These are phyloP conservation scores for Magnaporthiopsis poae DNA, from an alignment of 2,329 filamentous ascomycete genomes.

Conservation along the genomic window DNA sequence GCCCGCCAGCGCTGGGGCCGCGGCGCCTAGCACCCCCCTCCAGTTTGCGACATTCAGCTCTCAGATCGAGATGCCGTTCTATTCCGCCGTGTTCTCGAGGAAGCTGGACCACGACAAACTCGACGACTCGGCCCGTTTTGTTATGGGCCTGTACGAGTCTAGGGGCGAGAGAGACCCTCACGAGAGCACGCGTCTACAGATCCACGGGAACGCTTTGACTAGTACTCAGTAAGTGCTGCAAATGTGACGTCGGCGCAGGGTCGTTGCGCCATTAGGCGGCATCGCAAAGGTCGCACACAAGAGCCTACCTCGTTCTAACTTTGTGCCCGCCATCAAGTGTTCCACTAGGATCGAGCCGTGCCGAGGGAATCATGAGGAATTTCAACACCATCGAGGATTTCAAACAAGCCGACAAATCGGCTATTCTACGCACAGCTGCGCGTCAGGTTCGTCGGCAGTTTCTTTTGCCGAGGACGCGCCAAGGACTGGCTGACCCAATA, in stretches of 20 bases:
- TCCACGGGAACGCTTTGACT: conserved; percentile 76
- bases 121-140: conserved; percentile 77
- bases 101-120: conserved; percentile 98
- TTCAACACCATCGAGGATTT: conserved; percentile 94
- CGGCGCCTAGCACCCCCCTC: conserved; percentile 21
- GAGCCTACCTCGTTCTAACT: neutral
- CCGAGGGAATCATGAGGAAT: conserved; percentile 90
- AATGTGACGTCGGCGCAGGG: neutral
- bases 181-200: conserved; percentile 78
- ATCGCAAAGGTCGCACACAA: neutral
- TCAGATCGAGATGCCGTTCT: conserved; percentile 92
- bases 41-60: conserved; percentile 84
- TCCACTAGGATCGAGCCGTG: conserved; percentile 63
- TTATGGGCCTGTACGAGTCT: conserved; percentile 83
- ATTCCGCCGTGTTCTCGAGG: conserved; percentile 77
- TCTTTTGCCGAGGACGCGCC: neutral
- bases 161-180: conserved; percentile 60
- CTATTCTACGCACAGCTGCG: conserved; percentile 68
- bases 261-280: neutral
- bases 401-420: conserved; percentile 67
- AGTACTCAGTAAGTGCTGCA: conserved; percentile 60
- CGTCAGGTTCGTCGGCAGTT: conserved; percentile 51
- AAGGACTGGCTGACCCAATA: conserved; percentile 1
- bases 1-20: neutral
- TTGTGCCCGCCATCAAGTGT: conserved; percentile 36